A percentile compares a stretch with the other conserved stretches of the same genome.
phyloP scores from a whole-genome alignment of 108 stramenopile species.

The Fistulifera solaris region DNA sequence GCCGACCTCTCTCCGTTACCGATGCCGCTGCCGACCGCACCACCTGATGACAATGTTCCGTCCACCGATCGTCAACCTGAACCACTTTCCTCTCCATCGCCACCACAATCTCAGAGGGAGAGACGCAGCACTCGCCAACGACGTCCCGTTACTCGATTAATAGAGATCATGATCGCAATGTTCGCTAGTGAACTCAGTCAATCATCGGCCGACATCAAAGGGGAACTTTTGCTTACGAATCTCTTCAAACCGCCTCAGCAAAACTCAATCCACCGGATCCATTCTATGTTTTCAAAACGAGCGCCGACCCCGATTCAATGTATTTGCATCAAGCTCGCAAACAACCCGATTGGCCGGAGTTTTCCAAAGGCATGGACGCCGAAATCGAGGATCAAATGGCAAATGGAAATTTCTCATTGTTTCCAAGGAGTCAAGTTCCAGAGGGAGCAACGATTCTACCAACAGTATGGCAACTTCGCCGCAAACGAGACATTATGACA shows the following conservation, averaged over 20 bases:
- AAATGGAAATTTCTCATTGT: slow-evolving; percentile 5
- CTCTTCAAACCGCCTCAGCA: slow-evolving; percentile 2
- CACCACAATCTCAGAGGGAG: too few species aligned
- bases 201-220: background rate
- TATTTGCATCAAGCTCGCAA: slow-evolving; percentile 26
- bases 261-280: slow-evolving; percentile 3
- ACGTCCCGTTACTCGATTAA: background rate
- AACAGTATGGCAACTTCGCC: slow-evolving; percentile 37
- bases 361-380: slow-evolving; percentile 16
- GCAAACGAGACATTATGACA: slow-evolving; percentile 34
- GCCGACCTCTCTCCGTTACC: too few species aligned
- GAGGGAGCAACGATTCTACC: slow-evolving; percentile 22
- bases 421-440: slow-evolving; percentile 16
- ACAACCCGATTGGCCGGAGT: slow-evolving; percentile 17
- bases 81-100: too few species aligned
- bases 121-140: too few species aligned
- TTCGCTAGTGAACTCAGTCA: background rate
- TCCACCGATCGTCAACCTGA: too few species aligned
- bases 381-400: slow-evolving; percentile 14
- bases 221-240: slow-evolving; percentile 7
- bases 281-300: slow-evolving; percentile 4
- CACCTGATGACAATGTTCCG: too few species aligned
- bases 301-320: slow-evolving; percentile 26
- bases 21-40: too few species aligned
- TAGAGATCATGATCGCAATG: slow-evolving; percentile 5